Evolutionary conservation across 148 eudicot genomes (phyloP).

Genomic region (Chenopodium berlandieri): DNA sequence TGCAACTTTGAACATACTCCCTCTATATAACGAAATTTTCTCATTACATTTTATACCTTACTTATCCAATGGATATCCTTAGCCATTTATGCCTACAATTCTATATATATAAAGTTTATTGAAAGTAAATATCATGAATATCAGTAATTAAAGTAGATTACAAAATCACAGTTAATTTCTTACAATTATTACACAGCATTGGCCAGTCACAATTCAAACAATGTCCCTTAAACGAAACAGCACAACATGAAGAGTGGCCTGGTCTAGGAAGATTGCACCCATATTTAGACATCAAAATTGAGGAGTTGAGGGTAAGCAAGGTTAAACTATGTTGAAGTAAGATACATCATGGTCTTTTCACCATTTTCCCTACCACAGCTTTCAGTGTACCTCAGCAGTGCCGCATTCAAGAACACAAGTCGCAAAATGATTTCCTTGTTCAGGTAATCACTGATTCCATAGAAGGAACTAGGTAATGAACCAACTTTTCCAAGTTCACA

Average conservation of each 20-base stretch:
- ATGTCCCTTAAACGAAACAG: neutral
- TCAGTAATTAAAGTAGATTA: too few species aligned
- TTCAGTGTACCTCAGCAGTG: neutral
- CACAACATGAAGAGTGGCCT: neutral
- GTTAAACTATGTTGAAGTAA: neutral
- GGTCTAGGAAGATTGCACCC: neutral
- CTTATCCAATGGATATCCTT: too few species aligned
- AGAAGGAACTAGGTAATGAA: neutral
- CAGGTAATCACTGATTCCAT: neutral
- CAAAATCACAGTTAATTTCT: neutral
- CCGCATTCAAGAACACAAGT: too few species aligned
- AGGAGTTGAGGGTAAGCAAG: too few species aligned
- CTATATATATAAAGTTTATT: too few species aligned
- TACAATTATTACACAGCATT: neutral
- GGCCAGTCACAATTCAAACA: neutral
- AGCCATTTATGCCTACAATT: too few species aligned
- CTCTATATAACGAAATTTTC: too few species aligned
- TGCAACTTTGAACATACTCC: too few species aligned
- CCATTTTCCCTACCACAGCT: neutral
- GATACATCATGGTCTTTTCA: neutral
- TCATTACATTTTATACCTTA: too few species aligned
- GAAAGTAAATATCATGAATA: too few species aligned
- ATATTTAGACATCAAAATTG: neutral
- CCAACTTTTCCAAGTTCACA: conserved; percentile 26
- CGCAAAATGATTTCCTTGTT: neutral